phyloP scores from a whole-genome alignment of 2,329 filamentous ascomycete genomes.

The Mariannaea sp. region DNA sequence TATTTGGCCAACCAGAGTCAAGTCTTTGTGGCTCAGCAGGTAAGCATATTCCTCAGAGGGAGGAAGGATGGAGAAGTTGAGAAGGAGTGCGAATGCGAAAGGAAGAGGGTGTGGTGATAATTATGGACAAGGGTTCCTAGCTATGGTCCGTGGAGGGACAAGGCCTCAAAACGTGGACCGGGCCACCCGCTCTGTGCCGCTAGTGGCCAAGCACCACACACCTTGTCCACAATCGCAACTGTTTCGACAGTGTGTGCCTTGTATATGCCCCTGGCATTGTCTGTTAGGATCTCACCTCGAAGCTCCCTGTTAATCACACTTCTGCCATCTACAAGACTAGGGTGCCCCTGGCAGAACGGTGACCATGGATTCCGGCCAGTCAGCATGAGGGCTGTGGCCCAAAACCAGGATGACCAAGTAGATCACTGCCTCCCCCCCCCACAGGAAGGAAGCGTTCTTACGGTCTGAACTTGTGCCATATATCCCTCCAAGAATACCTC shows the following conservation, averaged over 20 bases:
- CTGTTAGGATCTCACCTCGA: conserved; percentile 40
- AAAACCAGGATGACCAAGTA: conserved; percentile 15
- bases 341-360: conserved; percentile 28
- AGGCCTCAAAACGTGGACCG: conserved; percentile 35
- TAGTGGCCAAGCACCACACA: conserved; percentile 21
- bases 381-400: conserved; percentile 31
- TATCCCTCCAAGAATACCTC: conserved; percentile 31
- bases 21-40: conserved; percentile 22
- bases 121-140: conserved; percentile 22
- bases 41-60: conserved; percentile 1
- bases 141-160: conserved; percentile 30
- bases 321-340: conserved; percentile 43
- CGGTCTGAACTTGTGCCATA: conserved; percentile 32
- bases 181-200: conserved; percentile 33
- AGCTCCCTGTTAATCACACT: conserved; percentile 51
- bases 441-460: conserved; percentile 24
- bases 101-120: conserved; percentile 13
- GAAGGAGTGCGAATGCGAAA: neutral
- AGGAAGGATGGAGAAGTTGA: no score
- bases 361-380: conserved; percentile 30
- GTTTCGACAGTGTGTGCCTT: conserved; percentile 32
- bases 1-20: conserved; percentile 9
- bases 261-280: conserved; percentile 28
- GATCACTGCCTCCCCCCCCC: conserved; percentile 30
- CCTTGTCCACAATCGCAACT: conserved; percentile 24